Evolutionary conservation across 768 basidiomycete genomes (phyloP).

Genomic region (Lactifluus echinatus): DNA sequence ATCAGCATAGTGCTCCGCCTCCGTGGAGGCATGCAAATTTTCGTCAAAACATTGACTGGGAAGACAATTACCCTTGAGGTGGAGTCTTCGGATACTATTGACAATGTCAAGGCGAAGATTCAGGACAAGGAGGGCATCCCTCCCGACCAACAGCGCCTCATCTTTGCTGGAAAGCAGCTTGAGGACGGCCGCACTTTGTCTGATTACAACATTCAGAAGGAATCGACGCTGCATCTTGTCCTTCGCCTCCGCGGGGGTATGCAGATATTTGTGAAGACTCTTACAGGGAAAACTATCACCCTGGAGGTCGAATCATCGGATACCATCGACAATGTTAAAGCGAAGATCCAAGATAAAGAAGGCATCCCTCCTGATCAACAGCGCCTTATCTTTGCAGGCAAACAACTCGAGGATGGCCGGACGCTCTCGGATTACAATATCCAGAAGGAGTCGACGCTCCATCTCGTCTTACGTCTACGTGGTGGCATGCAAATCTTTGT

Average conservation of each 20-base stretch:
- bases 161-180: slow-evolving; percentile 93
- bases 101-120: slow-evolving; percentile 76
- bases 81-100: slow-evolving; percentile 69
- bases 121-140: slow-evolving; percentile 83
- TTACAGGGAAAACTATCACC: slow-evolving; percentile 91
- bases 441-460: slow-evolving; percentile 82
- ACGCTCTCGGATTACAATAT: slow-evolving; percentile 89
- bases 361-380: slow-evolving; percentile 85
- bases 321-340: slow-evolving; percentile 82
- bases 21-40: slow-evolving; percentile 64
- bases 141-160: slow-evolving; percentile 90
- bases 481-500: slow-evolving; percentile 92
- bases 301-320: slow-evolving; percentile 82
- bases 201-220: slow-evolving; percentile 93
- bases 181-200: slow-evolving; percentile 89
- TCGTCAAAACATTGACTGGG: slow-evolving; percentile 81
- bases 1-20: slow-evolving; percentile 38
- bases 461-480: slow-evolving; percentile 75
- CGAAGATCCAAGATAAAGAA: slow-evolving; percentile 93
- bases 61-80: slow-evolving; percentile 90
- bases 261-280: slow-evolving; percentile 77
- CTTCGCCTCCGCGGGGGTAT: slow-evolving; percentile 89
- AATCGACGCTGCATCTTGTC: slow-evolving; percentile 85
- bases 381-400: slow-evolving; percentile 86
- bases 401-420: slow-evolving; percentile 87